phyloP scores from a whole-genome alignment of 805 yeast species.

The Candida koratica region DNA sequence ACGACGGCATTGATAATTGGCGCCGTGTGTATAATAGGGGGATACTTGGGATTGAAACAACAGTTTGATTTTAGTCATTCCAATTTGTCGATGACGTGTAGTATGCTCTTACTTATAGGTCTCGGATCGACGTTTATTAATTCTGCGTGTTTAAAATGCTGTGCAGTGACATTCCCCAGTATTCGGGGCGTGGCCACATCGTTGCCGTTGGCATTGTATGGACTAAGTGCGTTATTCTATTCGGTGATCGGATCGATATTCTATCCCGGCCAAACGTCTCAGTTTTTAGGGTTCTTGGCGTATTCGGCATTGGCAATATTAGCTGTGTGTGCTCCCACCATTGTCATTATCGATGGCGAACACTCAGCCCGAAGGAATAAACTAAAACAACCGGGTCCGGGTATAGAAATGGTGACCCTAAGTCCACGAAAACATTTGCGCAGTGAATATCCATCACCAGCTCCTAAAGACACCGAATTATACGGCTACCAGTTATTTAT shows the following conservation, averaged over 20 bases:
- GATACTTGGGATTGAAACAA: constrained; percentile 52
- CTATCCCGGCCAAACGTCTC: constrained; percentile 56
- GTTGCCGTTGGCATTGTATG: constrained; percentile 69
- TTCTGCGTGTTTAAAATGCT: constrained; percentile 65
- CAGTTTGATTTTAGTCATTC: constrained; percentile 45
- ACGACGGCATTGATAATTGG: constrained; percentile 50
- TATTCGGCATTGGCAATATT: constrained; percentile 40
- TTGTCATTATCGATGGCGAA: constrained; percentile 38
- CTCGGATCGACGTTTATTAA: constrained; percentile 64
- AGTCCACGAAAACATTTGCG: constrained; percentile 5
- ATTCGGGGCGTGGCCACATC: constrained; percentile 72
- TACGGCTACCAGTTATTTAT: constrained; percentile 7
- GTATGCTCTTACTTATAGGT: constrained; percentile 56
- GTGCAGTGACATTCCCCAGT: constrained; percentile 65
- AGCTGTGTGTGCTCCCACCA: constrained; percentile 44
- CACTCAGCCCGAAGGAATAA: constrained; percentile 16
- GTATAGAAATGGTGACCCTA: not conserved
- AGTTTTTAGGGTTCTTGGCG: constrained; percentile 47
- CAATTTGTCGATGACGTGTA: constrained; percentile 39
- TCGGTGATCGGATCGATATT: constrained; percentile 52
- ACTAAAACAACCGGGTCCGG: not conserved
- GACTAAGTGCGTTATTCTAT: constrained; percentile 66
- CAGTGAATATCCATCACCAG: constrained; percentile 4
- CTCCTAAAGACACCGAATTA: constrained; percentile 4
- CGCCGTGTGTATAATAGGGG: constrained; percentile 44